Base-by-base conservation (phyloP, 495 filamentous ascomycete genomes). In the Penicillium bialowiezense region DNA sequence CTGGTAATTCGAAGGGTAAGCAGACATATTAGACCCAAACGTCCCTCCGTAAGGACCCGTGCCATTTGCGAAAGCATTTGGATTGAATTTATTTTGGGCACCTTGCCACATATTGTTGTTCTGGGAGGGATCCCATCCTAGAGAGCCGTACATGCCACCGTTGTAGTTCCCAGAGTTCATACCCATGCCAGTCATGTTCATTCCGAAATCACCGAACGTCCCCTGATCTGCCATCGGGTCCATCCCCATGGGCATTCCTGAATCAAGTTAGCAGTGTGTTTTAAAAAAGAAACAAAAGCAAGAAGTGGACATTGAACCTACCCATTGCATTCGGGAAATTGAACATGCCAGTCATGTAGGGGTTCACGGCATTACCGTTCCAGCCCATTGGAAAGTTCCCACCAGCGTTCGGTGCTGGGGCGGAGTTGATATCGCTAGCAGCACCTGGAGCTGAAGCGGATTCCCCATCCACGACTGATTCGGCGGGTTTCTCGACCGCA, bases 131-230 rank as follows among this genome's bases (percentile, higher is more conserved):
- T 84, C 80, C 78, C 80, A 83, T 67, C 80, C 80, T 68, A 58
- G 51, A 21, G 61, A 59, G 56, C 81, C 81, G 77, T 81, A 81
- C 68, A 75, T 77, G 59, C 74, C 73, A 65, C 76, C 78, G 70
- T 84, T 82, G 78, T 82, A 91, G 57, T 85, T 88, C 72, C 85
- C 87, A 82, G 86, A 85, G 59, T 84, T 84, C 88, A 93, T 90
- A 69, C 85, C 88, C 88, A 90, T 91, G 76, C 85, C 86, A 81
- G 84, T 85, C 86, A 92, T 92, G 80, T 86, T 88, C 87, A 91
- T 90, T 75, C 85, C 85, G 72, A 84, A 92, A 50, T 86, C 88
- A 69, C 87, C 85, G 80, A 88, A 89, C 86, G 95, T 92, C 67
- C 81, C 85, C 70, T 93, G 88, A 69, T 73, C 74, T 81, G 90